Conservation (phyloP, 2,329 filamentous ascomycete species). For the Raffaelea ambrosiae region DNA sequence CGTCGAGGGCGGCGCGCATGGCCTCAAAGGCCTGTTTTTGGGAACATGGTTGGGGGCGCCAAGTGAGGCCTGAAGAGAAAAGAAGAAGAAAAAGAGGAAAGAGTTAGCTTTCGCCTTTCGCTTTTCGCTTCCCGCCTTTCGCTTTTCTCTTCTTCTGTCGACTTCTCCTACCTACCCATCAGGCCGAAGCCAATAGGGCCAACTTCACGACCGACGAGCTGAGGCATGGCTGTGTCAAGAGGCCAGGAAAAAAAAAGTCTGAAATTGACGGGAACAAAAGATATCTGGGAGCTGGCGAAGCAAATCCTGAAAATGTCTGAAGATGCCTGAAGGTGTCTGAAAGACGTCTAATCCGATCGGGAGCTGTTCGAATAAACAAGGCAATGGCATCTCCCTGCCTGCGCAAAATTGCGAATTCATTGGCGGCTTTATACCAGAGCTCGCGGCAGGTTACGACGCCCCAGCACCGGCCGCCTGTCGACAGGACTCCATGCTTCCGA, state of each 20-base stretch:
- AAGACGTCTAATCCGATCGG: not conserved
- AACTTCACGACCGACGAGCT: constrained; percentile 19
- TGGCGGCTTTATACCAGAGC: no score
- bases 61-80: constrained; percentile 30
- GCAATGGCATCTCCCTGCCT: no score
- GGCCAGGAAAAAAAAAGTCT: not conserved
- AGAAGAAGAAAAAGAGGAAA: not conserved
- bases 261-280: not conserved
- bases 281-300: no score
- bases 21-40: constrained; percentile 43
- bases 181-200: constrained; percentile 22
- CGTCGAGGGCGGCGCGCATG: constrained; percentile 49
- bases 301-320: not conserved
- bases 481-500: no score
- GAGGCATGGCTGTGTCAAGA: constrained; percentile 15
- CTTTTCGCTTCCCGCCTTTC: no score
- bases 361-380: not conserved
- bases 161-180: constrained; percentile 17
- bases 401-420: no score
- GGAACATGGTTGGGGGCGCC: constrained; percentile 28
- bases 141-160: no score
- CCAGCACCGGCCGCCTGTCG: no score
- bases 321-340: not conserved
- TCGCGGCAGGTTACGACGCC: no score
- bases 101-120: no score